Conservation (phyloP, 1,284 basidiomycete species). For the Irpex lacteus region DNA sequence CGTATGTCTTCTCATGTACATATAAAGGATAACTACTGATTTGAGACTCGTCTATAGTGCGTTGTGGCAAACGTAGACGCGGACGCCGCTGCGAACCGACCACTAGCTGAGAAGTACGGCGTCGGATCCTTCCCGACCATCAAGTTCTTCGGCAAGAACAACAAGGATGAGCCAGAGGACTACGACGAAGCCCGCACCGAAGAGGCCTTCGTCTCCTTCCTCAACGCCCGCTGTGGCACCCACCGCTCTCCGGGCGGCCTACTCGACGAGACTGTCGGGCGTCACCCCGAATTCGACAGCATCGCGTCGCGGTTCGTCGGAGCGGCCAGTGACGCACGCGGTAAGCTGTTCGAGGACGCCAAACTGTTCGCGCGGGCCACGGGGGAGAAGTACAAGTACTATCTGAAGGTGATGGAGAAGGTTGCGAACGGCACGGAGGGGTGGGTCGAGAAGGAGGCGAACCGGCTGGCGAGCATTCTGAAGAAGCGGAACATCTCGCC, state of each 20-base stretch:
- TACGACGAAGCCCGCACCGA: constrained; percentile 74
- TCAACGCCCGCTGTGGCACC: constrained; percentile 90
- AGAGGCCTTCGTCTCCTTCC: constrained; percentile 65
- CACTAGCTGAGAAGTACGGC: constrained; percentile 72
- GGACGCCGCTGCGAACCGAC: constrained; percentile 79
- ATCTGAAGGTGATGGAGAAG: constrained; percentile 92
- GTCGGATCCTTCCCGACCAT: constrained; percentile 85
- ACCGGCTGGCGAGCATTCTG: constrained; percentile 73
- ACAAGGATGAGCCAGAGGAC: constrained; percentile 48
- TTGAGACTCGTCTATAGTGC: constrained; percentile 44
- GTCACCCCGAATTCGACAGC: constrained; percentile 73
- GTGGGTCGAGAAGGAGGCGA: constrained; percentile 86
- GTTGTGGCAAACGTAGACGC: constrained; percentile 90
- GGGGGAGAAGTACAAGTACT: constrained; percentile 70
- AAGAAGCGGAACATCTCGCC: constrained; percentile 72
- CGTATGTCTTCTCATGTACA: constrained; percentile 38
- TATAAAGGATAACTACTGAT: background rate
- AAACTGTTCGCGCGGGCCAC: constrained; percentile 41
- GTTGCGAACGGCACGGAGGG: constrained; percentile 67
- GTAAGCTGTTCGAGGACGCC: constrained; percentile 66
- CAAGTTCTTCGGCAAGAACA: constrained; percentile 88
- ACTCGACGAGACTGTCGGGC: constrained; percentile 81
- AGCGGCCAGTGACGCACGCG: constrained; percentile 53
- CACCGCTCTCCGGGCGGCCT: constrained; percentile 80
- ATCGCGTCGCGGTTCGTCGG: constrained; percentile 79